phyloP scores from a whole-genome alignment of 805 yeast species.

The Scheffersomyces lignosus region DNA sequence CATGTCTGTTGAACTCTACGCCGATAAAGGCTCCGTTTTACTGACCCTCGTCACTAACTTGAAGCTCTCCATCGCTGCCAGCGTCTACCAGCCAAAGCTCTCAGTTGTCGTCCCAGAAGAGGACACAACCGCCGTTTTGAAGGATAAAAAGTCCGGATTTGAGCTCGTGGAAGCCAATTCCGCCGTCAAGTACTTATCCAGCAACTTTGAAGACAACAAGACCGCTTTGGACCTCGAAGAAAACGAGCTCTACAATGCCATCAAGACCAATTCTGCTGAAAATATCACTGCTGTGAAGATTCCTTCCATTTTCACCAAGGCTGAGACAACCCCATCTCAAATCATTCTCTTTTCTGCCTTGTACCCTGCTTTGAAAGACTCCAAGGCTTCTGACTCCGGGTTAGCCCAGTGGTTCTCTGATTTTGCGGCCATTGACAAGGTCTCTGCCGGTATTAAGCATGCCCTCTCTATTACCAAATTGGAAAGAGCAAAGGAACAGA shows the following conservation, averaged over 20 bases:
- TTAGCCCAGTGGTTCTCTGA: slow-evolving; percentile 40
- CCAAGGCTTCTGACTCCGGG: slow-evolving; percentile 9
- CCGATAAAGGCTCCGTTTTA: slow-evolving; percentile 10
- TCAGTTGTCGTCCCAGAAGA: slow-evolving; percentile 22
- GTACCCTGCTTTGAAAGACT: slow-evolving; percentile 43
- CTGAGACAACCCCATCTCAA: slow-evolving; percentile 47
- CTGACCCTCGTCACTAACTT: slow-evolving; percentile 23
- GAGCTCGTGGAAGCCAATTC: slow-evolving; percentile 67
- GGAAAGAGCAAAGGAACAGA: slow-evolving; percentile 37
- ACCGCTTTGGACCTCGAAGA: slow-evolving; percentile 44
- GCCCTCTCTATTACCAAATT: slow-evolving; percentile 50
- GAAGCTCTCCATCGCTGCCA: slow-evolving; percentile 24
- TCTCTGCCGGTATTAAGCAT: slow-evolving; percentile 44
- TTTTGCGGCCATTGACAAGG: slow-evolving; percentile 37
- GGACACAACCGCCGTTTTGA: slow-evolving; percentile 22
- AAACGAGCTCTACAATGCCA: slow-evolving; percentile 38
- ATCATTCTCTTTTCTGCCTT: slow-evolving; percentile 60
- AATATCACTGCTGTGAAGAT: slow-evolving; percentile 7
- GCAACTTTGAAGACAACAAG: slow-evolving; percentile 41
- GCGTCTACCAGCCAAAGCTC: slow-evolving; percentile 11
- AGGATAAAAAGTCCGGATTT: slow-evolving; percentile 38
- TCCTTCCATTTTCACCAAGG: slow-evolving; percentile 4
- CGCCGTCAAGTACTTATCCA: slow-evolving; percentile 60
- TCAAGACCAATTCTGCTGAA: slow-evolving; percentile 35
- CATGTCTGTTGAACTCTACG: slow-evolving; percentile 4